phyloP scores from a whole-genome alignment of 1,284 basidiomycete genomes.

The Ustilago esculenta region DNA sequence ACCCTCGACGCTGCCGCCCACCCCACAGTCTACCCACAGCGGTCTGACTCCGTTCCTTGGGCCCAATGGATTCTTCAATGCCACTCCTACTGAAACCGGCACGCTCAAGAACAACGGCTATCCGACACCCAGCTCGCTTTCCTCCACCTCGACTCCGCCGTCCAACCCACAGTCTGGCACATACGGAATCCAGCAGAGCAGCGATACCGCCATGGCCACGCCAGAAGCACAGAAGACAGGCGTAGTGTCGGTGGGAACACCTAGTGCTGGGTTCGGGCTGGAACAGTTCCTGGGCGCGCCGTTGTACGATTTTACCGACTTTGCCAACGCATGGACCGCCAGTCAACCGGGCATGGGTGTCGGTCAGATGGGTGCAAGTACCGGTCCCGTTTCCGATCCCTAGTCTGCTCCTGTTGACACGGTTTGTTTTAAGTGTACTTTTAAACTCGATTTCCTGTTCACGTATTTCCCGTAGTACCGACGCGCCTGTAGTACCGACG shows the following conservation, averaged over 20 bases:
- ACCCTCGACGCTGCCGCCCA: constrained; percentile 13
- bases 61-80: constrained; percentile 35
- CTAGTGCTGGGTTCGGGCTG: constrained; percentile 48
- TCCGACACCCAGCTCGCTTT: constrained; percentile 25
- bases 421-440: background rate
- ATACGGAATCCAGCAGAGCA: too few relatives aligned
- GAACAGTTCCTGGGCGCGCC: constrained; percentile 38
- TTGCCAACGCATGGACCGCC: constrained; percentile 44
- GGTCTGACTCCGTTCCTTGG: constrained; percentile 41
- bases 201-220: too few relatives aligned
- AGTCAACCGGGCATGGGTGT: constrained; percentile 9
- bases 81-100: background rate
- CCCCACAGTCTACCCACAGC: constrained; percentile 19
- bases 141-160: constrained; percentile 9
- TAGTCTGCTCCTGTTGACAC: background rate
- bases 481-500: too few relatives aligned
- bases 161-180: too few relatives aligned
- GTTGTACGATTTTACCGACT: constrained; percentile 49
- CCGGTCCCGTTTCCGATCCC: constrained; percentile 37
- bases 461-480: too few relatives aligned
- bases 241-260: constrained; percentile 37
- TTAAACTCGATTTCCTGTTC: too few relatives aligned
- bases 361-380: constrained; percentile 8
- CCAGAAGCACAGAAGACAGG: background rate
- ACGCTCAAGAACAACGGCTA: constrained; percentile 8